These are phyloP conservation scores for Xylaria hypoxylon DNA, from an alignment of 2,329 filamentous ascomycete species.

Conservation along the genomic window DNA sequence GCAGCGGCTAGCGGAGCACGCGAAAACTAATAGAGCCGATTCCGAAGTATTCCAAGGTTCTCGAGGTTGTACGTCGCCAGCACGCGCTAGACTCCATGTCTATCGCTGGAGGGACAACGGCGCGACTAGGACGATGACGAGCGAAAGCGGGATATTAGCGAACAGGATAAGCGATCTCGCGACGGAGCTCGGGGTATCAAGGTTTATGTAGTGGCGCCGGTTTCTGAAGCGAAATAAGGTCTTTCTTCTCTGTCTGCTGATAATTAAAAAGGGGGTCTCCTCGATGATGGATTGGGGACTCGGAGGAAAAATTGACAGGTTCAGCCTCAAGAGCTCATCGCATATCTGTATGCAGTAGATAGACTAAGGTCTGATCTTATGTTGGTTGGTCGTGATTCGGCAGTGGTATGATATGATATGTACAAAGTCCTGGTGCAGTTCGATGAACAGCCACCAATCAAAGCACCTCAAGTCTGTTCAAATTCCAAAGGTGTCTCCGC, in stretches of 20 bases:
- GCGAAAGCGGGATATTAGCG: slow-evolving; percentile 24
- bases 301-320: background rate
- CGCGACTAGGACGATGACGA: slow-evolving; percentile 19
- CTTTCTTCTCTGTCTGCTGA: background rate
- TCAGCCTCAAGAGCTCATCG: slow-evolving; percentile 19
- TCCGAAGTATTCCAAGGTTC: slow-evolving; percentile 36
- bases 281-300: background rate
- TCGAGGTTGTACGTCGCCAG: slow-evolving; percentile 46
- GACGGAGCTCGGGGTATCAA: slow-evolving; percentile 24
- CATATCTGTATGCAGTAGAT: too few species aligned
- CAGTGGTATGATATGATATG: slow-evolving; percentile 20
- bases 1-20: slow-evolving; percentile 38
- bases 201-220: background rate
- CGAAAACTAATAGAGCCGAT: slow-evolving; percentile 24
- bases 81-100: slow-evolving; percentile 51
- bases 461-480: background rate
- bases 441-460: slow-evolving; percentile 21
- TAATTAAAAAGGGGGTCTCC: background rate
- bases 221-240: slow-evolving; percentile 2
- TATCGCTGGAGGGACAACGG: slow-evolving; percentile 34
- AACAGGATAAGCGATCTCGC: slow-evolving; percentile 26
- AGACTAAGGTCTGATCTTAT: slow-evolving; percentile 21
- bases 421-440: slow-evolving; percentile 20
- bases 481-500: slow-evolving; percentile 18
- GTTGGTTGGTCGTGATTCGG: slow-evolving; percentile 13